Evolutionary conservation across 441 rosid species (phyloP), one percentile per base, ranked within the genome.

Genomic region (Syzygium syzygioides): DNA sequence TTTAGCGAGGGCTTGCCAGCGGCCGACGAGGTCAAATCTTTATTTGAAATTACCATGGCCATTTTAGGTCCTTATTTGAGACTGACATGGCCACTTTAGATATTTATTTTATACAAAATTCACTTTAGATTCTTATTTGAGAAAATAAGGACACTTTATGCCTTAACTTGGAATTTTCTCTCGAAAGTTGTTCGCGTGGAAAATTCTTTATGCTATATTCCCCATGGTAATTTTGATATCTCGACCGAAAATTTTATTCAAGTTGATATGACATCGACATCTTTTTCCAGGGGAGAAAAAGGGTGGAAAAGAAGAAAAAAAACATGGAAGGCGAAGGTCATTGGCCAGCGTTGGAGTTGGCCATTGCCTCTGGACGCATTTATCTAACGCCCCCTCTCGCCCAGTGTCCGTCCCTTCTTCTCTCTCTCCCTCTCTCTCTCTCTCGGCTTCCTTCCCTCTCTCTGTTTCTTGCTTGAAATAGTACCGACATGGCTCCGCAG

Each of bases 401-500:
- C 68, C 59, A 86, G 89, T 66, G 68, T 85, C 88, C 90, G 23
- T 30, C 66, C 57, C 91, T 89, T 84, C 89, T 57, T 83, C 89
- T 79, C 89, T 89, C 88, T 50, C 48, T 41, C 6, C 3, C 34
- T 32, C 34, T 32, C 3, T 32, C 34, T 32, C 34, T 32, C 34
- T 32, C 34, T 32, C 34, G 2, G 34, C 48, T 7, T 45, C 48
- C 48, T 45, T 45, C 88, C 87, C 86, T 87, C 60, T 59, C 90
- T 88, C 76, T 41, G 41, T 80, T 34, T 83, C 91, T 91, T 92
- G 94, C 94, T 94, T 93, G 88, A 88, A 89, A 86, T 90, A 93
- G 87, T 92, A 91, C 97, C 93, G 93, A 96, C 94, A 95, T 93
- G 95, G 96, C 94, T 95, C 95, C 97, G 87, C 91, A 89, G 91